Evolutionary conservation across 1,284 basidiomycete species (phyloP).

Genomic region (Blastosporella zonata): DNA sequence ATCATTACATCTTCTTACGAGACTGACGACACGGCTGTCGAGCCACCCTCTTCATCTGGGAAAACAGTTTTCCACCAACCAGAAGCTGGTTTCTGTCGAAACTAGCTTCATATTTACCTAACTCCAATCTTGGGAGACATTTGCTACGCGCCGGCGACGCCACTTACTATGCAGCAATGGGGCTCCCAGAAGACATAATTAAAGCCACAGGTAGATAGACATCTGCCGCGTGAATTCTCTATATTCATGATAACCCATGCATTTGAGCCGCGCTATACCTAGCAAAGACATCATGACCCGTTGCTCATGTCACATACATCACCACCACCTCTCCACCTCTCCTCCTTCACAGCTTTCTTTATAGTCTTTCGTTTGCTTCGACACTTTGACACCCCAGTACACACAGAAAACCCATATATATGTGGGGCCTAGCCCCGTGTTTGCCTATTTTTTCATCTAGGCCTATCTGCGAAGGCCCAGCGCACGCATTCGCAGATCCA

Average conservation of each 20-base stretch:
- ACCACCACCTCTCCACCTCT: background rate
- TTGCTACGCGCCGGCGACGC: background rate
- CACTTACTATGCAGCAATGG: background rate
- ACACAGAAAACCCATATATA: too few species aligned
- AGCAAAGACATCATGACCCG: background rate
- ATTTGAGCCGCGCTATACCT: background rate
- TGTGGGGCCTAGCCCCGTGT: too few species aligned
- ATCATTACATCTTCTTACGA: background rate
- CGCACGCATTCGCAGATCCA: too few species aligned
- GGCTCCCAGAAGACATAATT: background rate
- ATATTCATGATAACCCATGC: background rate
- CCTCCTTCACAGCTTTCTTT: background rate
- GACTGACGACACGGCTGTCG: background rate
- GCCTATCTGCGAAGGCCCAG: too few species aligned
- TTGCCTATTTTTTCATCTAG: too few species aligned
- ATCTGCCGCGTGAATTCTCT: background rate
- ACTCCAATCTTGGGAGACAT: background rate
- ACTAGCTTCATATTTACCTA: background rate
- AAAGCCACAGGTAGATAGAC: background rate
- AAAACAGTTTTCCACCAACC: background rate
- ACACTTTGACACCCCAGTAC: too few species aligned
- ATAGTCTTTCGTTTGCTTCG: too few species aligned
- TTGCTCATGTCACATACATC: background rate
- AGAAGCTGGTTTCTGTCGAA: background rate
- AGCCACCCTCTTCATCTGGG: background rate